These are phyloP conservation scores for Pseudoneurospora amorphoporcata DNA, from an alignment of 495 filamentous ascomycete species.

Conservation along the genomic window DNA sequence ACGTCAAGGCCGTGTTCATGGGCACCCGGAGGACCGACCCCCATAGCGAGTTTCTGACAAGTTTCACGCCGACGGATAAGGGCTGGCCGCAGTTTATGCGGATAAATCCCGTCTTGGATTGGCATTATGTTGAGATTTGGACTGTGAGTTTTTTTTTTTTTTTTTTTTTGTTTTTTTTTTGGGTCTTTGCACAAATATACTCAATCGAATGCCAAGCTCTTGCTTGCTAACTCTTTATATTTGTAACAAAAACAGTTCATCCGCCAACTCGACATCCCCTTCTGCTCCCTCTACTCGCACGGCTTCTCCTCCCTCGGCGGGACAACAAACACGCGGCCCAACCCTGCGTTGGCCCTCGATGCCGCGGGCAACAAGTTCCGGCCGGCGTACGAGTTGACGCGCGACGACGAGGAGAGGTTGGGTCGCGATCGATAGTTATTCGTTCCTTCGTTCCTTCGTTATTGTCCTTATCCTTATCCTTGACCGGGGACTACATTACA, in stretches of 20 bases:
- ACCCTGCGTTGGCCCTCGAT: conserved; percentile 56
- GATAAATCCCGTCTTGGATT: conserved; percentile 90
- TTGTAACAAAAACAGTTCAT: conserved; percentile 61
- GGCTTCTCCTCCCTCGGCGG: conserved; percentile 65
- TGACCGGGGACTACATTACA: too few species aligned
- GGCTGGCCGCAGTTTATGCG: conserved; percentile 93
- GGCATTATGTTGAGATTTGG: conserved; percentile 97
- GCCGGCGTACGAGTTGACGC: conserved; percentile 78
- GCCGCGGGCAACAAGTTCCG: conserved; percentile 40
- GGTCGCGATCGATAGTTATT: conserved; percentile 59
- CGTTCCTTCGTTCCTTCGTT: too few species aligned
- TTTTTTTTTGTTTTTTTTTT: not conserved
- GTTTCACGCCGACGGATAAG: conserved; percentile 77
- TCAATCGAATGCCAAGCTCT: too few species aligned
- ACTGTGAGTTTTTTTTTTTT: conserved; percentile 40
- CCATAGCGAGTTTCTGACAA: conserved; percentile 63
- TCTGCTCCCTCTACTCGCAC: conserved; percentile 76
- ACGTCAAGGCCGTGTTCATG: conserved; percentile 77
- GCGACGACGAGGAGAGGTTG: conserved; percentile 77
- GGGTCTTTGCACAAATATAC: too few species aligned
- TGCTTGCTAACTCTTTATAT: not conserved
- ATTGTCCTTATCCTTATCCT: too few species aligned
- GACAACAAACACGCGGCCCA: conserved; percentile 80
- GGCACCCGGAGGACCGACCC: conserved; percentile 89
- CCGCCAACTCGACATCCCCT: conserved; percentile 62